Conservation (phyloP, 2,329 filamentous ascomycete genomes). For the Cladosporium sp. region DNA sequence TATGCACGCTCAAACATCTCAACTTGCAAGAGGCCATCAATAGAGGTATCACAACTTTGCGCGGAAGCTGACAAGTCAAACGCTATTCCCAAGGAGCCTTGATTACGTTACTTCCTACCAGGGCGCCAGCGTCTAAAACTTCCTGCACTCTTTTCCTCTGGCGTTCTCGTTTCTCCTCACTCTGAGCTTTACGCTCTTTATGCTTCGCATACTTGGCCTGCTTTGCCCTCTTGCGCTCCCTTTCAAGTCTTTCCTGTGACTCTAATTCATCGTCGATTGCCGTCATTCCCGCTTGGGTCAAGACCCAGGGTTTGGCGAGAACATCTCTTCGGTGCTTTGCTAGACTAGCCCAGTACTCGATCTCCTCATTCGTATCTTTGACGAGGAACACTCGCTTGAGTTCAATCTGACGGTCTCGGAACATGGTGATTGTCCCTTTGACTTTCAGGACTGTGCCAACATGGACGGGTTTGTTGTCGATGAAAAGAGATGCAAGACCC, state of each 20-base stretch:
- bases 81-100: slow-evolving; percentile 18
- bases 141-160: slow-evolving; percentile 37
- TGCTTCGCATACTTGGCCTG: slow-evolving; percentile 34
- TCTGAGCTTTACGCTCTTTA: slow-evolving; percentile 29
- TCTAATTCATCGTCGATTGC: slow-evolving; percentile 37
- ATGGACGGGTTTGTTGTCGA: slow-evolving; percentile 34
- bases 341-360: slow-evolving; percentile 49
- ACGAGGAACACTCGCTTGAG: slow-evolving; percentile 51
- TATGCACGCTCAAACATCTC: too few species aligned
- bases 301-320: slow-evolving; percentile 50
- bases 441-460: slow-evolving; percentile 52
- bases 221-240: slow-evolving; percentile 31
- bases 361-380: slow-evolving; percentile 51
- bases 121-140: slow-evolving; percentile 38
- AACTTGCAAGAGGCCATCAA: not conserved
- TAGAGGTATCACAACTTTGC: not conserved
- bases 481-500: slow-evolving; percentile 42
- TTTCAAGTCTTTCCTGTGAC: slow-evolving; percentile 32
- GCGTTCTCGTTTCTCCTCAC: slow-evolving; percentile 35
- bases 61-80: too few species aligned
- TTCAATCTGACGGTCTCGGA: slow-evolving; percentile 49
- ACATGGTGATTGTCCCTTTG: slow-evolving; percentile 55
- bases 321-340: slow-evolving; percentile 47
- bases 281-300: slow-evolving; percentile 42
- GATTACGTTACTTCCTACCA: slow-evolving; percentile 26